Base-by-base conservation (phyloP, 306 rosid genomes). In the Dalbergia cultrata region DNA sequence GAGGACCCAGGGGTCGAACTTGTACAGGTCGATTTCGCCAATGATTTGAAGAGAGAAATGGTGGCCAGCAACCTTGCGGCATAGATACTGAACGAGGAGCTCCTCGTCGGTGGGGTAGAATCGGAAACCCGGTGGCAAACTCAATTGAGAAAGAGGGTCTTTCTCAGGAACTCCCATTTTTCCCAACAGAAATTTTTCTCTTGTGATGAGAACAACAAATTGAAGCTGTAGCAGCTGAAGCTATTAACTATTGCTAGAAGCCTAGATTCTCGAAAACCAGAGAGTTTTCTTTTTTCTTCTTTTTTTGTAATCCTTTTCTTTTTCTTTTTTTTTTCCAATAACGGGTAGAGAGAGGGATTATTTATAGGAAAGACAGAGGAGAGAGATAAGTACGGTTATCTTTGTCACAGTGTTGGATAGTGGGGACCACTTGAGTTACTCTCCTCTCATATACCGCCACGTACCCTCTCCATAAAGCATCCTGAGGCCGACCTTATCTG, bases 21-120 rank as follows among this genome's bases (percentile, higher is more conserved):
- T 95, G 87, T 95, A 95, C 64, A 95, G 80, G 59, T 95, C 98
- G 49, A 95, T 88, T 47, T 95, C 99, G 19, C 79, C 97, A 49
- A 95, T 95, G 41, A 95, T 85, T 69, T 80, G 90, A 8, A 93
- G 85, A 72, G 79, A 81, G 80, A 95, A 95, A 77, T 90, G 90
- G 17, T 93, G 95, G 22, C 99, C 99, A 13, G 99, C 99, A 5
- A 95, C 99, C 77, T 95, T 93, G 17, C 95, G 87, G 81, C 97
- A 91, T 0, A 95, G 91, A 31, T 95, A 95, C 70, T 95, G 97
- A 52, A 95, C 99, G 52, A 95, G 77, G 61, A 95, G 99, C 79
- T 95, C 99, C 65, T 95, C 99, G 22, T 95, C 99, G 2, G 97
- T 95, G 6, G 99, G 99, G 64, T 52, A 95, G 59, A 95, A 95